phyloP scores from a whole-genome alignment of 148 eudicot genomes.

The Pouteria glomerata region DNA sequence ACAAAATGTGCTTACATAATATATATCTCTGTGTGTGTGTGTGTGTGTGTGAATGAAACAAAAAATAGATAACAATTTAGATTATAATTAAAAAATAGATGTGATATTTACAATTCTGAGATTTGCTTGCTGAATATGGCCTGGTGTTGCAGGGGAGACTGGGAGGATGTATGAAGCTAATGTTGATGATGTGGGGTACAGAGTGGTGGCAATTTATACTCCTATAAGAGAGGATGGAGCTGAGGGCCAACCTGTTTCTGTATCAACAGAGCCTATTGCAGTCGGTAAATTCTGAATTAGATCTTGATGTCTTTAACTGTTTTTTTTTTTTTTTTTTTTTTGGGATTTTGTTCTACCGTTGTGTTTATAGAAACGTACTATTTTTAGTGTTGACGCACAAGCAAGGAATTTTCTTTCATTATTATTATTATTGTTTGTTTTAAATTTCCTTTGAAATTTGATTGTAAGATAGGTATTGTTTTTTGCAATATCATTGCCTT shows the following conservation, averaged over 20 bases:
- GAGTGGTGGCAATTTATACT: slow-evolving; percentile 86
- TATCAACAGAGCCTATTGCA: slow-evolving; percentile 89
- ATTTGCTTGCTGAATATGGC: slow-evolving; percentile 4
- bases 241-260: slow-evolving; percentile 88
- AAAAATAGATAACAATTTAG: too few relatives aligned
- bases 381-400: not conserved
- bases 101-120: too few relatives aligned
- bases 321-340: slow-evolving; percentile 8
- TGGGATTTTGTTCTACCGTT: not conserved
- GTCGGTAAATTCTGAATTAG: slow-evolving; percentile 63
- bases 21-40: too few relatives aligned
- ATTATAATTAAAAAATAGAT: too few relatives aligned
- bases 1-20: too few relatives aligned
- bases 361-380: not conserved
- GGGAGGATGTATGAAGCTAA: slow-evolving; percentile 99
- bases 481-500: too few relatives aligned
- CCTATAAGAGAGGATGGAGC: slow-evolving; percentile 94
- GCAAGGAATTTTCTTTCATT: not conserved
- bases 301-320: not conserved
- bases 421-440: not conserved
- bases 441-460: not conserved
- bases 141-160: slow-evolving; percentile 65
- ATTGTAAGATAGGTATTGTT: not conserved
- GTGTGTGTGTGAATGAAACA: too few relatives aligned
- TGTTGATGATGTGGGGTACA: slow-evolving; percentile 98